Percentiles rank a stretch among this genome's conserved stretches.
phyloP scores from a whole-genome alignment of 129 eudicot species.

The Pulicaria dysenterica region DNA sequence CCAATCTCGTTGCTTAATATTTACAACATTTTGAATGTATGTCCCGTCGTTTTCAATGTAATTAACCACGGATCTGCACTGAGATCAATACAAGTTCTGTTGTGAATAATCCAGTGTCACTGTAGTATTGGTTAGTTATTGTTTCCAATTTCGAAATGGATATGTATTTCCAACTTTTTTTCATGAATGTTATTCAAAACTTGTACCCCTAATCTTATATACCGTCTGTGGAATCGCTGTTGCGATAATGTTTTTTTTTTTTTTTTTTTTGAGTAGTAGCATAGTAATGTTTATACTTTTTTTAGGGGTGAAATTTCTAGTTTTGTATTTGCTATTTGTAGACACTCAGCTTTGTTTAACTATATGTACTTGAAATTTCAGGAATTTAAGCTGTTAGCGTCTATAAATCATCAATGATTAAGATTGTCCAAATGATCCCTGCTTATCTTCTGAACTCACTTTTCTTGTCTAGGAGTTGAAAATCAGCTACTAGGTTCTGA shows the following conservation, averaged over 20 bases:
- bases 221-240: no score
- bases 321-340: no score
- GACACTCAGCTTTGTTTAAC: no score
- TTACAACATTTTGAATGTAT: conserved; percentile 26
- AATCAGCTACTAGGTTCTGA: no score
- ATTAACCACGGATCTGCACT: conserved; percentile 28
- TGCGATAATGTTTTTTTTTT: not conserved
- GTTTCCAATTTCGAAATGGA: not conserved
- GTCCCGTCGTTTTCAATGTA: conserved; percentile 12
- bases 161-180: not conserved
- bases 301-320: conserved; percentile 6
- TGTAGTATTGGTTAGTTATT: not conserved
- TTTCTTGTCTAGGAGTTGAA: no score
- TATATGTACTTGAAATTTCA: no score
- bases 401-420: no score
- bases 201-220: not conserved
- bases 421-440: no score
- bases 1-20: conserved; percentile 4
- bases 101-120: not conserved
- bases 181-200: not conserved
- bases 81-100: not conserved
- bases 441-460: no score
- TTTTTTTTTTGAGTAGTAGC: not conserved
- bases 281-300: not conserved
- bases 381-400: no score